These are phyloP conservation scores for Acacia concinna DNA, from an alignment of 331 rosid genomes.

Conservation along the genomic window DNA sequence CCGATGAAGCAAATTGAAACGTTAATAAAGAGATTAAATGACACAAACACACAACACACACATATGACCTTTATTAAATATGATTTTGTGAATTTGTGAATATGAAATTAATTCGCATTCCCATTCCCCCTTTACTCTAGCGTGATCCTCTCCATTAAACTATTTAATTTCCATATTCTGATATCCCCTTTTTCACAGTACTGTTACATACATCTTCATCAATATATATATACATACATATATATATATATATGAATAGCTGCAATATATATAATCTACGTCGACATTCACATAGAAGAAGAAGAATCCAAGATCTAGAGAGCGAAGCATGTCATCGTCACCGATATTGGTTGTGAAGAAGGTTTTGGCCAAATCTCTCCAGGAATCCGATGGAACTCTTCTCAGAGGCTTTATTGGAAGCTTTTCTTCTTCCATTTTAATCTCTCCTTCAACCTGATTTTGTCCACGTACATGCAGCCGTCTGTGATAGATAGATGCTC, in stretches of 20 bases:
- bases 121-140: not conserved
- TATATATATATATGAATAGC: not conserved
- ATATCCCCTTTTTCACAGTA: slow-evolving; percentile 11
- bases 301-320: not conserved
- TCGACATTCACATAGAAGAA: not conserved
- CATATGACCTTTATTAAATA: not conserved
- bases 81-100: not conserved
- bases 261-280: not conserved
- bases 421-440: slow-evolving; percentile 9
- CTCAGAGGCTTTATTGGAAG: slow-evolving; percentile 54
- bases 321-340: slow-evolving; percentile 19
- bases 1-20: not conserved
- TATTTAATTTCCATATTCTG: not conserved
- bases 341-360: slow-evolving; percentile 60
- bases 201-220: not conserved
- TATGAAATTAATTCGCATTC: not conserved
- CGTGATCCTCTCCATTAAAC: not conserved
- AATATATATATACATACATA: not conserved
- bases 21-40: not conserved
- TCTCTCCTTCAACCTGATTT: not conserved
- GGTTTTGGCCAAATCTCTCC: slow-evolving; percentile 45
- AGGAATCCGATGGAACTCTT: slow-evolving; percentile 54
- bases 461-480: not conserved
- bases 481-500: not conserved
- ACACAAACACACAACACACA: not conserved